These are phyloP conservation scores for Samsoniella hepiali DNA, from an alignment of 2,329 filamentous ascomycete genomes.

Conservation along the genomic window DNA sequence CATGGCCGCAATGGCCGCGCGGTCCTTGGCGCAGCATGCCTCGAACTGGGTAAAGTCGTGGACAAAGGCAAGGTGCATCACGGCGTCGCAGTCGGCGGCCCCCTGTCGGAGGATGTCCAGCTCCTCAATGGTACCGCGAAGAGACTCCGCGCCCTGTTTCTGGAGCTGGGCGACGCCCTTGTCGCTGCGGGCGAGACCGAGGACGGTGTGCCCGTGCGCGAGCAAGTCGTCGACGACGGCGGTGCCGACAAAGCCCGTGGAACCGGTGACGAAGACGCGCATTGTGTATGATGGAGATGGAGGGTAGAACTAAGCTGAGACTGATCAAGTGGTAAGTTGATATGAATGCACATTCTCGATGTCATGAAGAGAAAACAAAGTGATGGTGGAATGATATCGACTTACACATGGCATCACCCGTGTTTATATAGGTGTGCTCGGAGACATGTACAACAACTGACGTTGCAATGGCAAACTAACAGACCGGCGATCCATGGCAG, in stretches of 20 bases:
- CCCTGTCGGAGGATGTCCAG: slow-evolving; percentile 31
- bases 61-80: slow-evolving; percentile 41
- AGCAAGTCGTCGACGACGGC: slow-evolving; percentile 38
- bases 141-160: slow-evolving; percentile 31
- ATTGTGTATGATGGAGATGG: slow-evolving; percentile 19
- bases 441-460: neutral
- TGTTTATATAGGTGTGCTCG: neutral
- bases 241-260: slow-evolving; percentile 42
- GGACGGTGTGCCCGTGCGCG: slow-evolving; percentile 36
- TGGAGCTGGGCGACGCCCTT: slow-evolving; percentile 28
- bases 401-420: no score
- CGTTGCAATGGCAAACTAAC: no score
- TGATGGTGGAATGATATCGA: neutral
- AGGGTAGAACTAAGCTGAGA: neutral
- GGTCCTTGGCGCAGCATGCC: slow-evolving; percentile 28
- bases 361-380: neutral
- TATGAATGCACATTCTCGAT: neutral
- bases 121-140: slow-evolving; percentile 36
- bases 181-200: slow-evolving; percentile 39
- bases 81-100: slow-evolving; percentile 33
- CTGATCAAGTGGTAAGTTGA: neutral
- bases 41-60: slow-evolving; percentile 35
- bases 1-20: slow-evolving; percentile 36
- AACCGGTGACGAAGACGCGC: slow-evolving; percentile 42
- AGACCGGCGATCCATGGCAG: neutral